Base-by-base conservation (phyloP, 495 filamentous ascomycete species). In the Elasticomyces elasticus region DNA sequence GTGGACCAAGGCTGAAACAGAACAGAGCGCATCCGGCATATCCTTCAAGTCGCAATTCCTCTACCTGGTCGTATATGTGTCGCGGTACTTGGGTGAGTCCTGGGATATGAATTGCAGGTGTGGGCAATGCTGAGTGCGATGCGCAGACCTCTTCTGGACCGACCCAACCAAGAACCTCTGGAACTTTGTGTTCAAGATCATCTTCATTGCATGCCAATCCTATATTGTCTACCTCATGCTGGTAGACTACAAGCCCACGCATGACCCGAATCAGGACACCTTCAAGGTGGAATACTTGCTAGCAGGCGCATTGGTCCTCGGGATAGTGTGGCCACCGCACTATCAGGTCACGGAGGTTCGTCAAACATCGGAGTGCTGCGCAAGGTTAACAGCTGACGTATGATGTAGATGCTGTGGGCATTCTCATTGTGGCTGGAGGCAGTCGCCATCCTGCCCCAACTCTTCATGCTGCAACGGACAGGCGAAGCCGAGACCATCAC, bases 401-500 rank as follows among this genome's bases (percentile, higher is more conserved):
- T 46, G 38, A 3, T 45, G 23, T 15, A 53, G 55, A 89, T 98
- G 49, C 76, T 89, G 47, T 98, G 92, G 92, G 83, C 94, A 1
- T 96, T 97, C 67, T 90, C 85, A 2, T 95, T 97, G 65, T 98
- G 92, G 92, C 77, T 98, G 26, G 92, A 98, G 71, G 82, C 84
- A 1, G 92, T 97, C 7, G 92, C 92, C 17, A 96, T 98, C 64
- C 80, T 98, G 33, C 92, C 92, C 12, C 92, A 98, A 71, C 77
- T 98, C 17, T 97, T 98, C 70, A 90, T 98, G 86, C 74, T 98
- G 48, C 92, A 98, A 71, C 80, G 92, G 54, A 97, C 92, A 0
- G 94, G 92, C 52, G 92, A 96, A 69, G 94, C 92, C 24, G 92
- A 98, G 72, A 94, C 91, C 17, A 97, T 98, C 63, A 98, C 92